These are phyloP conservation scores for Stropharia rugosoannulata DNA, from an alignment of 768 basidiomycete species.

Conservation along the genomic window DNA sequence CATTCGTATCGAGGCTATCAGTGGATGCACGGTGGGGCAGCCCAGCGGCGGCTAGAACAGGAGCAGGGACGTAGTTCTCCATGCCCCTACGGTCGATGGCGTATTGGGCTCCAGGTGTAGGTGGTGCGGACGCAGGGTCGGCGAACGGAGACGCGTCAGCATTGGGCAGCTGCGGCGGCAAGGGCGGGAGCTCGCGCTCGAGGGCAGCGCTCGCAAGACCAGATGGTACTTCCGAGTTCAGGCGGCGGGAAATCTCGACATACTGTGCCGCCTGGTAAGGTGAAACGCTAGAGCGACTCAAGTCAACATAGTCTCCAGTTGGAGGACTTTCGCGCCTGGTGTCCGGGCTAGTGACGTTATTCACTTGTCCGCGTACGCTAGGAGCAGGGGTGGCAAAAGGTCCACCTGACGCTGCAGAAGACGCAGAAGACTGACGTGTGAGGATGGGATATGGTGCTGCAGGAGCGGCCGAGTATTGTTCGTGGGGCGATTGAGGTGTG, in stretches of 20 bases:
- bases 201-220: constrained; percentile 30
- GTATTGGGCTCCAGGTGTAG: constrained; percentile 18
- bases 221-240: constrained; percentile 42
- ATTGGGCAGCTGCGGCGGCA: constrained; percentile 23
- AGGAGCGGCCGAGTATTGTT: constrained; percentile 11
- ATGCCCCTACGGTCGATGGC: constrained; percentile 14
- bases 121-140: constrained; percentile 23
- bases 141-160: constrained; percentile 24
- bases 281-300: constrained; percentile 67
- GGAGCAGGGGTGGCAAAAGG: neutral
- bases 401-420: constrained; percentile 2
- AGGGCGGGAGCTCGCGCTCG: constrained; percentile 24
- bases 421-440: constrained; percentile 14
- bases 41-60: too few species aligned
- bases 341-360: neutral
- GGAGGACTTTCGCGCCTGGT: constrained; percentile 15
- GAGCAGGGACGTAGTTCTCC: neutral
- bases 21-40: too few species aligned
- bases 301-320: constrained; percentile 56
- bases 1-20: constrained; percentile 7
- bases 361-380: too few species aligned
- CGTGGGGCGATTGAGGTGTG: constrained; percentile 15
- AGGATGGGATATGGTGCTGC: constrained; percentile 16
- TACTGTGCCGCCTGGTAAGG: constrained; percentile 79
- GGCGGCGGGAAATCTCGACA: constrained; percentile 60